Evolutionary conservation across 228 moss, liverwort and hornwort species (phyloP).

Genomic region (Sphagnum magellanicum): DNA sequence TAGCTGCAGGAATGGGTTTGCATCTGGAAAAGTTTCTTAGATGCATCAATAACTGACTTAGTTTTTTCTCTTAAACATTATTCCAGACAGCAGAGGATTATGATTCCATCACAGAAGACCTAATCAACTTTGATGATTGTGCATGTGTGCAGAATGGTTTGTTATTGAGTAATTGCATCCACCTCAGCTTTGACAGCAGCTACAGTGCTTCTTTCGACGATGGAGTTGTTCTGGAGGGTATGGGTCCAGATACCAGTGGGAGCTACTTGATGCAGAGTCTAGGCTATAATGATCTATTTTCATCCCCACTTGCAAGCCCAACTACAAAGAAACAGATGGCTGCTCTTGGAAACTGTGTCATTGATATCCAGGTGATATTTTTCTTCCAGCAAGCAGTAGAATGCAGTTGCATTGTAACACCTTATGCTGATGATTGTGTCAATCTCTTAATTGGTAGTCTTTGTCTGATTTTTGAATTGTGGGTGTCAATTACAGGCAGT

Average conservation of each 20-base stretch:
- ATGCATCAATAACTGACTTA: too few relatives aligned
- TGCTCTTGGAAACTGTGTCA: constrained; percentile 54
- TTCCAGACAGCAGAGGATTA: too few relatives aligned
- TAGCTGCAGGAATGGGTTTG: too few relatives aligned
- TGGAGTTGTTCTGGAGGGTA: constrained; percentile 67
- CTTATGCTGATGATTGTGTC: neutral
- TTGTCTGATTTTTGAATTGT: neutral
- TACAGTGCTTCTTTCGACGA: constrained; percentile 64
- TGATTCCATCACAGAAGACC: too few relatives aligned
- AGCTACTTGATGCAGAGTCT: constrained; percentile 24
- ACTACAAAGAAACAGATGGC: constrained; percentile 41
- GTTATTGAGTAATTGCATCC: constrained; percentile 65
- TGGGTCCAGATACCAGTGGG: constrained; percentile 25
- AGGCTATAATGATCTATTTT: constrained; percentile 20
- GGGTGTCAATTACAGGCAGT: constrained; percentile 49
- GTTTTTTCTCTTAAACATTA: too few relatives aligned
- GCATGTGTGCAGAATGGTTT: constrained; percentile 67
- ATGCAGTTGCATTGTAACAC: neutral
- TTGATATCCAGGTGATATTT: constrained; percentile 69
- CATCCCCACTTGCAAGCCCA: constrained; percentile 25
- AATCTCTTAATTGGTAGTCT: neutral
- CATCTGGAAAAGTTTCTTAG: too few relatives aligned
- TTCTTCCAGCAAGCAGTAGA: neutral
- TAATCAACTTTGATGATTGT: too few relatives aligned
- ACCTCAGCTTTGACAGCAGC: constrained; percentile 70